Conservation (phyloP, 139 green algal genomes). For the Chlorella ohadii region DNA sequence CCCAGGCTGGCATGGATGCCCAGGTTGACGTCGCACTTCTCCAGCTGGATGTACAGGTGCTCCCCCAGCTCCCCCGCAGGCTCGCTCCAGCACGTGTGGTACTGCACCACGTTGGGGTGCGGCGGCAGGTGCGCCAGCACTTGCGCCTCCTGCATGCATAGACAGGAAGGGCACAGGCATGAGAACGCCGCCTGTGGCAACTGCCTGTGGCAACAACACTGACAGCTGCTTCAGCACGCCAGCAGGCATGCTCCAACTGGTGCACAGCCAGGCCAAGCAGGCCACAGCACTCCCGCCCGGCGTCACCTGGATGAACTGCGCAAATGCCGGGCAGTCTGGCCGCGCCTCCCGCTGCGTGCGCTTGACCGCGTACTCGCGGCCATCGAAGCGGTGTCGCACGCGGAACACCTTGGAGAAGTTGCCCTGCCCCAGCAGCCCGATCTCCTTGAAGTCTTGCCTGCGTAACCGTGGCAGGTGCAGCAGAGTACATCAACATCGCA, state of each 20-base stretch:
- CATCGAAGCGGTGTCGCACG: conserved; percentile 79
- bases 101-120: conserved; percentile 88
- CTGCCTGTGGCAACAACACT: too few relatives aligned
- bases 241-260: neutral
- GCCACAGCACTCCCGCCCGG: neutral
- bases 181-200: neutral
- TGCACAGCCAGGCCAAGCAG: neutral
- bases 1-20: conserved; percentile 23
- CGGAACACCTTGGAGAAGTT: conserved; percentile 83
- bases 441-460: conserved; percentile 72
- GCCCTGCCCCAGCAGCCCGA: conserved; percentile 72
- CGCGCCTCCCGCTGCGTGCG: conserved; percentile 62
- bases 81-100: conserved; percentile 88
- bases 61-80: conserved; percentile 50
- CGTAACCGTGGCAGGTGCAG: neutral
- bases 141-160: conserved; percentile 80
- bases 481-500: too few relatives aligned
- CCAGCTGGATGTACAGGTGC: conserved; percentile 91
- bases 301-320: conserved; percentile 40
- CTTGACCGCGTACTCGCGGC: conserved; percentile 91
- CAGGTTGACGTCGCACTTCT: conserved; percentile 73
- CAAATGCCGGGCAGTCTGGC: conserved; percentile 47
- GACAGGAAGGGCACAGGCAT: neutral
- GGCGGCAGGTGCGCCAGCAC: conserved; percentile 73
- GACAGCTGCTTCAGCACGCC: neutral